These are phyloP conservation scores for Ramaria sp. DNA, from an alignment of 768 basidiomycete species.

Conservation along the genomic window DNA sequence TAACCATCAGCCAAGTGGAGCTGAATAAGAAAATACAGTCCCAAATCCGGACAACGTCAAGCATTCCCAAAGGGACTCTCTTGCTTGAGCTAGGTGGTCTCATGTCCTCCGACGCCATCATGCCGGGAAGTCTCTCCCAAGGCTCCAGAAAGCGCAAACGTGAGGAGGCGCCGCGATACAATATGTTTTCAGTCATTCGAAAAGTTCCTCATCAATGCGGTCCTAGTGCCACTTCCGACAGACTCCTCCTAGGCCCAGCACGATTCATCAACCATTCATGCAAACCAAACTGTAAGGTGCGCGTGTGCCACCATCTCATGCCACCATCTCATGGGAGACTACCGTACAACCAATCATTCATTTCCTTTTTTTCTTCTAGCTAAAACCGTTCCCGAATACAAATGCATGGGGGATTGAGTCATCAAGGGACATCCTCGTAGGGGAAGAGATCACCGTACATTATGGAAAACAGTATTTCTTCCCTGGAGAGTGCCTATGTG, in stretches of 20 bases:
- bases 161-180: not conserved
- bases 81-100: not conserved
- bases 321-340: too few relatives aligned
- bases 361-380: not conserved
- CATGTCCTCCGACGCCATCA: not conserved
- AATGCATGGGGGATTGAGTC: not conserved
- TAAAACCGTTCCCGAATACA: not conserved
- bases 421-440: not conserved
- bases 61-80: not conserved
- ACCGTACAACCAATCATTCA: too few relatives aligned
- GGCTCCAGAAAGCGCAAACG: not conserved
- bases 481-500: slow-evolving; percentile 4
- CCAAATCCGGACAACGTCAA: not conserved
- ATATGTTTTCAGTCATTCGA: not conserved
- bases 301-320: too few relatives aligned
- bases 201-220: not conserved
- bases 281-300: not conserved
- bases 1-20: not conserved
- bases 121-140: not conserved
- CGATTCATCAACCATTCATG: not conserved
- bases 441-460: not conserved
- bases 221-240: not conserved
- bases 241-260: not conserved
- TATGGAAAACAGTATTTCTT: not conserved
- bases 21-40: not conserved